Conservation (phyloP, 192 early-diverging fungal genomes). For the Backusella tuberculispora region DNA sequence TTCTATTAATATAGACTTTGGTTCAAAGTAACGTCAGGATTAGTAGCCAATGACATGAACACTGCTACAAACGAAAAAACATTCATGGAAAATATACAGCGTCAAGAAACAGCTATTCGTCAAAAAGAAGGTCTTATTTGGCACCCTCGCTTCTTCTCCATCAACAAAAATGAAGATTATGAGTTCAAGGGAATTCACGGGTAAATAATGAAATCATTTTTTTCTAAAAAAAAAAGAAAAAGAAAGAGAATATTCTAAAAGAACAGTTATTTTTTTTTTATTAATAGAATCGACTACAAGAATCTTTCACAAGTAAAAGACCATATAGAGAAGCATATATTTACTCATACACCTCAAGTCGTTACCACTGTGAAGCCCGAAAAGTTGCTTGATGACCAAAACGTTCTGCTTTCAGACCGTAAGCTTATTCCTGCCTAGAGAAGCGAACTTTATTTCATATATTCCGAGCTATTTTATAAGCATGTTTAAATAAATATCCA, state of each 20-base stretch:
- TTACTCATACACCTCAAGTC: neutral
- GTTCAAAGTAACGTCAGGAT: slow-evolving; percentile 72
- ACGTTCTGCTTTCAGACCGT: neutral
- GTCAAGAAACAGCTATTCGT: slow-evolving; percentile 56
- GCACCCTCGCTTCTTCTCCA: slow-evolving; percentile 67
- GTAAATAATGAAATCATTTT: slow-evolving; percentile 15
- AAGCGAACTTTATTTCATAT: neutral
- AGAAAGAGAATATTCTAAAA: neutral
- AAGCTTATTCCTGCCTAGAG: slow-evolving; percentile 3
- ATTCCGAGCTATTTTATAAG: neutral
- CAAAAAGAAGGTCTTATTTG: slow-evolving; percentile 58
- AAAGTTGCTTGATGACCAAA: neutral
- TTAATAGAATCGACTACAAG: slow-evolving; percentile 16
- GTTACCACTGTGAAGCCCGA: neutral
- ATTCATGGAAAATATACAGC: slow-evolving; percentile 76
- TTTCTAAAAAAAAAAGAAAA: neutral
- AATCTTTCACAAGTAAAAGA: slow-evolving; percentile 7
- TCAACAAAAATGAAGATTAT: slow-evolving; percentile 39
- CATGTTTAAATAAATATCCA: too few species aligned
- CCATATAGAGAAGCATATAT: slow-evolving; percentile 3
- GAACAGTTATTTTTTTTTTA: neutral
- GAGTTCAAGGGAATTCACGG: slow-evolving; percentile 43
- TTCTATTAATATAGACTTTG: slow-evolving; percentile 55
- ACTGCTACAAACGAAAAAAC: slow-evolving; percentile 71
- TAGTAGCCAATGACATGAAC: slow-evolving; percentile 66